These are phyloP conservation scores for Xylaria scruposa DNA, from an alignment of 495 filamentous ascomycete genomes.

Conservation along the genomic window DNA sequence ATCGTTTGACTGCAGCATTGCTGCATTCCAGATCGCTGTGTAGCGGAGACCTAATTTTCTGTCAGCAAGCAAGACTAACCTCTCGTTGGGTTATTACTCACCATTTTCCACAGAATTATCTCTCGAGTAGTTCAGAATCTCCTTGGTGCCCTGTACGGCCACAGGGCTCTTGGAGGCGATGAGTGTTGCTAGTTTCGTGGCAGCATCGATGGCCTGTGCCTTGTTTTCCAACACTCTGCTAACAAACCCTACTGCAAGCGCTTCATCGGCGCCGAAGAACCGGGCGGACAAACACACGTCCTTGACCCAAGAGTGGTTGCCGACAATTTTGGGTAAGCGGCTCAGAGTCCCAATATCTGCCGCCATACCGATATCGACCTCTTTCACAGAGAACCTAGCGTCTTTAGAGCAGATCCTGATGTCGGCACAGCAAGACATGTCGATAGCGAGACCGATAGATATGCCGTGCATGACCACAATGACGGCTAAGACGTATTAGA, in stretches of 20 bases:
- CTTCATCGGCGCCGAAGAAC: constrained; percentile 79
- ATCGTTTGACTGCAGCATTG: constrained; percentile 82
- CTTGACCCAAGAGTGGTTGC: constrained; percentile 83
- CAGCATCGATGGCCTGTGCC: constrained; percentile 64
- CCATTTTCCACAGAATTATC: constrained; percentile 80
- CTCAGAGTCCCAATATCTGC: constrained; percentile 91
- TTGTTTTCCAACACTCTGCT: constrained; percentile 75
- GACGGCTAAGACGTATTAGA: constrained; percentile 62
- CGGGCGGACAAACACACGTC: constrained; percentile 84
- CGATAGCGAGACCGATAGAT: constrained; percentile 81
- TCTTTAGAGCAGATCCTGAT: constrained; percentile 73
- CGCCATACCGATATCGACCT: constrained; percentile 93
- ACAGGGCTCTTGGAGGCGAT: constrained; percentile 88
- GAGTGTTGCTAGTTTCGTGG: constrained; percentile 67
- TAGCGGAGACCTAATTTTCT: constrained; percentile 71
- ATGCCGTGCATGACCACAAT: constrained; percentile 85
- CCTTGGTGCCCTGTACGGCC: constrained; percentile 92
- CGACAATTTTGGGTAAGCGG: constrained; percentile 84
- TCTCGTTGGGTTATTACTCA: constrained; percentile 44
- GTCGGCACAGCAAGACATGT: constrained; percentile 79
- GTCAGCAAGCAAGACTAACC: constrained; percentile 23
- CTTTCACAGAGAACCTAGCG: constrained; percentile 80
- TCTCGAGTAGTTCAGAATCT: constrained; percentile 84
- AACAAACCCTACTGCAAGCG: constrained; percentile 81
- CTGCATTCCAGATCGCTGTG: constrained; percentile 85